Evolutionary conservation across 2,329 filamentous ascomycete genomes (phyloP).

Genomic region (Teratosphaeria zuluensis): DNA sequence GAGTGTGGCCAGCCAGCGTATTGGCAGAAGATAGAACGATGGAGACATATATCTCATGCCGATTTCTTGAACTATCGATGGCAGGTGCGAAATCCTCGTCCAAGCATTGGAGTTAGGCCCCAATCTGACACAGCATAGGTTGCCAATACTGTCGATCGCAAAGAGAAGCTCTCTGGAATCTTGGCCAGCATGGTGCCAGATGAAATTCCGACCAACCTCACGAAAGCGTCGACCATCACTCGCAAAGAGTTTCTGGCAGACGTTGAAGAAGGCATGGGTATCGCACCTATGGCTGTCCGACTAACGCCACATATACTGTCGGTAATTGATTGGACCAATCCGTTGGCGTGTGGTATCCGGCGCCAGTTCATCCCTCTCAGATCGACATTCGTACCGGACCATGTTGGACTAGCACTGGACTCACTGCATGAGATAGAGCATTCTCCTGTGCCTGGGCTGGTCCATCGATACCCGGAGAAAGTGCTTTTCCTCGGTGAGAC

Average conservation of each 20-base stretch:
- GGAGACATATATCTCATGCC: constrained; percentile 38
- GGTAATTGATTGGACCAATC: constrained; percentile 49
- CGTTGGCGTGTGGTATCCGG: constrained; percentile 50
- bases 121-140: constrained; percentile 25
- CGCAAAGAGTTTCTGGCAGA: constrained; percentile 47
- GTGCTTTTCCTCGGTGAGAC: constrained; percentile 50
- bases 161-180: constrained; percentile 40
- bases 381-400: constrained; percentile 45
- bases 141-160: constrained; percentile 42
- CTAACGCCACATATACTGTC: constrained; percentile 53
- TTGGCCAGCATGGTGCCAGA: constrained; percentile 43
- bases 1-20: constrained; percentile 24
- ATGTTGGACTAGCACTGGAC: constrained; percentile 46
- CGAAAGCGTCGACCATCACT: constrained; percentile 29
- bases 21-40: constrained; percentile 43
- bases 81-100: constrained; percentile 37
- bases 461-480: constrained; percentile 56
- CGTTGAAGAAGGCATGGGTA: constrained; percentile 42
- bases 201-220: constrained; percentile 32
- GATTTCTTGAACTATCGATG: constrained; percentile 47
- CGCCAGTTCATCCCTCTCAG: constrained; percentile 51
- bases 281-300: constrained; percentile 51
- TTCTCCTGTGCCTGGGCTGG: constrained; percentile 47
- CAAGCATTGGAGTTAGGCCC: not conserved
- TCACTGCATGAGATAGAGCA: constrained; percentile 50